Evolutionary conservation across 345 rosid species (phyloP).

Genomic region (Pelargonium nanum): DNA sequence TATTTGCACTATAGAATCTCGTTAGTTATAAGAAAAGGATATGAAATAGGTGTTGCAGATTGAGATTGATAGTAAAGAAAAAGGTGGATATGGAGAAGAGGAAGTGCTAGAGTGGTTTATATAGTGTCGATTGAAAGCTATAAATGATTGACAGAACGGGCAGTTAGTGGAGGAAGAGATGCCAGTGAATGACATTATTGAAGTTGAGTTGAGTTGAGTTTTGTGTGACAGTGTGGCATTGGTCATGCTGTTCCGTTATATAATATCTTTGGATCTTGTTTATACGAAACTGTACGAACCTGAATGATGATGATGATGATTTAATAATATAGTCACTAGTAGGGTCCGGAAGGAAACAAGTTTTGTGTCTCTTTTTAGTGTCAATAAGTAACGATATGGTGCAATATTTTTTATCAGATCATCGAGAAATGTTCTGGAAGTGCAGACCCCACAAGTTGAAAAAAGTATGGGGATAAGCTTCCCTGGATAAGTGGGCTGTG

Average conservation of each 20-base stretch:
- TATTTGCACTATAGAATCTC: neutral
- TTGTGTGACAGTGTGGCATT: no score
- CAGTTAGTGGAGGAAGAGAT: neutral
- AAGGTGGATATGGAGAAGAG: neutral
- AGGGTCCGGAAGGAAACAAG: neutral
- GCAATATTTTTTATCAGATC: neutral
- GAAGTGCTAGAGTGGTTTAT: neutral
- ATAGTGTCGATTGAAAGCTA: no score
- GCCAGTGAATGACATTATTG: neutral
- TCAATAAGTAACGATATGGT: neutral
- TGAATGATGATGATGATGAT: slow-evolving; percentile 12
- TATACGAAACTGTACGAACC: slow-evolving; percentile 59
- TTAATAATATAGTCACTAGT: neutral
- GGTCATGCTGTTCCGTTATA: slow-evolving; percentile 26
- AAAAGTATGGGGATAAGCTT: slow-evolving; percentile 46
- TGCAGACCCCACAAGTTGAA: slow-evolving; percentile 60
- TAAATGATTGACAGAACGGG: neutral
- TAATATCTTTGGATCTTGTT: slow-evolving; percentile 8
- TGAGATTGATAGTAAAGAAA: slow-evolving; percentile 1
- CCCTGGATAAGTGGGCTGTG: slow-evolving; percentile 44
- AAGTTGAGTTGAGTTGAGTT: neutral
- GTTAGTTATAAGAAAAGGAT: slow-evolving; percentile 7
- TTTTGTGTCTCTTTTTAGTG: no score
- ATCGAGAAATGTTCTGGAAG: slow-evolving; percentile 13
- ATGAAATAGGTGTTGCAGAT: slow-evolving; percentile 7